These are phyloP conservation scores for Aspergillus ruber DNA, from an alignment of 2,329 filamentous ascomycete genomes.

Conservation along the genomic window DNA sequence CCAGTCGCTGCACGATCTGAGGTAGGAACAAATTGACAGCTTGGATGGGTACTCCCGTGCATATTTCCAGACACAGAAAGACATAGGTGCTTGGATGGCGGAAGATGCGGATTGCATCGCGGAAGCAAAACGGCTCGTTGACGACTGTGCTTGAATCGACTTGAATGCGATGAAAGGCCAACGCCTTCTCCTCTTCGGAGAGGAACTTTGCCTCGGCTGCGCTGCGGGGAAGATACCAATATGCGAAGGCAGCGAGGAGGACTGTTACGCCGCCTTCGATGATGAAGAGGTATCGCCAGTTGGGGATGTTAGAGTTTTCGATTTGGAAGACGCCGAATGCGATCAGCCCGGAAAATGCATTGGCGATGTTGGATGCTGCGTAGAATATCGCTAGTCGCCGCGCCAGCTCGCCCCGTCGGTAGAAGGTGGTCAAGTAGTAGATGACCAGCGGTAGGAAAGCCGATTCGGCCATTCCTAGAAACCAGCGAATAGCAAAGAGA, in stretches of 20 bases:
- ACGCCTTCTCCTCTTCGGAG: constrained; percentile 56
- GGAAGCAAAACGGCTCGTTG: constrained; percentile 50
- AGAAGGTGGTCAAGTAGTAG: constrained; percentile 44
- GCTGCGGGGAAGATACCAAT: constrained; percentile 61
- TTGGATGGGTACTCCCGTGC: constrained; percentile 54
- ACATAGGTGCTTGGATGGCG: constrained; percentile 49
- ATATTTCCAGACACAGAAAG: constrained; percentile 53
- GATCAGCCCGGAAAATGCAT: constrained; percentile 57
- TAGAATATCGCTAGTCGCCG: constrained; percentile 68
- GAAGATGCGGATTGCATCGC: constrained; percentile 48
- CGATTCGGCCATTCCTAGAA: constrained; percentile 52
- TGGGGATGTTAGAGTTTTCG: constrained; percentile 40
- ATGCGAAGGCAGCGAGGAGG: constrained; percentile 57
- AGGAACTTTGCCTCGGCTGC: constrained; percentile 61
- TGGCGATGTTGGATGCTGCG: constrained; percentile 67
- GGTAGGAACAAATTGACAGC: constrained; percentile 53
- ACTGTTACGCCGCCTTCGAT: constrained; percentile 57
- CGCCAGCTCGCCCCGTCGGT: constrained; percentile 64
- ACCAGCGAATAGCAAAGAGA: constrained; percentile 62
- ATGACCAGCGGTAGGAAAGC: not conserved
- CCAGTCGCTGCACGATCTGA: constrained; percentile 50
- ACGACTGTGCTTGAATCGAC: constrained; percentile 65
- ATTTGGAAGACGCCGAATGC: constrained; percentile 59
- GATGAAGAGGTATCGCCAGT: constrained; percentile 50
- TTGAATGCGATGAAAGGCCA: constrained; percentile 68